These are phyloP conservation scores for Corylus americana DNA, from an alignment of 306 rosid genomes.

Conservation along the genomic window DNA sequence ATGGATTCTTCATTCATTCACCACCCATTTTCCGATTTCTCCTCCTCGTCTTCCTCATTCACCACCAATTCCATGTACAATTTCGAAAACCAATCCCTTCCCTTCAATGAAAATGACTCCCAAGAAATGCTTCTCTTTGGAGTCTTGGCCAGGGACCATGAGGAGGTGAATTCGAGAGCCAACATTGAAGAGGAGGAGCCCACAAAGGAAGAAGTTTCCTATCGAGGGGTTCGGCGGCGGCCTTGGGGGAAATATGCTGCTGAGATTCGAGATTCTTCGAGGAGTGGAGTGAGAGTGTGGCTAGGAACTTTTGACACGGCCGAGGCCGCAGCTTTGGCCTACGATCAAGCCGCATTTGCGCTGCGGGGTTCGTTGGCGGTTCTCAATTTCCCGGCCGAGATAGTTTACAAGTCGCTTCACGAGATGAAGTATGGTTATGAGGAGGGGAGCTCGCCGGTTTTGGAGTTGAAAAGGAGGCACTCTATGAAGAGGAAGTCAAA, in stretches of 20 bases:
- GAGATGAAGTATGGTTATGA: conserved; percentile 39
- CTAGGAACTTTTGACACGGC: conserved; percentile 75
- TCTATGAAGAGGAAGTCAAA: conserved; percentile 42
- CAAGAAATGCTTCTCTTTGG: conserved; percentile 61
- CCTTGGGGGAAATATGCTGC: conserved; percentile 81
- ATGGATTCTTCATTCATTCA: conserved; percentile 29
- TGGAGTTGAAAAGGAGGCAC: conserved; percentile 57
- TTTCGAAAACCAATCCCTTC: conserved; percentile 29
- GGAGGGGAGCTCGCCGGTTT: conserved; percentile 53
- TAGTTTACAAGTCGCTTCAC: conserved; percentile 44
- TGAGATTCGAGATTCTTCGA: conserved; percentile 67
- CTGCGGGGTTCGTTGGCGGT: conserved; percentile 53
- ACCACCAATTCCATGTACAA: not conserved
- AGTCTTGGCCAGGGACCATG: conserved; percentile 29
- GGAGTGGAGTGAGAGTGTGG: conserved; percentile 69
- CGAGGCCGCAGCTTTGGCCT: conserved; percentile 71
- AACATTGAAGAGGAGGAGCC: not conserved
- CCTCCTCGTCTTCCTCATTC: conserved; percentile 22
- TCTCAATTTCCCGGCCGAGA: conserved; percentile 52
- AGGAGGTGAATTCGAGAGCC: conserved; percentile 38
- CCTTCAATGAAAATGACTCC: conserved; percentile 62
- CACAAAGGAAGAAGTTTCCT: conserved; percentile 20
- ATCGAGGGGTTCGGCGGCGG: conserved; percentile 62
- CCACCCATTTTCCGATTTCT: conserved; percentile 24
- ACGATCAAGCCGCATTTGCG: conserved; percentile 73